A percentile compares a stretch with the other conserved stretches of the same genome.
Evolutionary conservation across 2,329 filamentous ascomycete genomes (phyloP).

Genomic region (Colletotrichum liaoningense): DNA sequence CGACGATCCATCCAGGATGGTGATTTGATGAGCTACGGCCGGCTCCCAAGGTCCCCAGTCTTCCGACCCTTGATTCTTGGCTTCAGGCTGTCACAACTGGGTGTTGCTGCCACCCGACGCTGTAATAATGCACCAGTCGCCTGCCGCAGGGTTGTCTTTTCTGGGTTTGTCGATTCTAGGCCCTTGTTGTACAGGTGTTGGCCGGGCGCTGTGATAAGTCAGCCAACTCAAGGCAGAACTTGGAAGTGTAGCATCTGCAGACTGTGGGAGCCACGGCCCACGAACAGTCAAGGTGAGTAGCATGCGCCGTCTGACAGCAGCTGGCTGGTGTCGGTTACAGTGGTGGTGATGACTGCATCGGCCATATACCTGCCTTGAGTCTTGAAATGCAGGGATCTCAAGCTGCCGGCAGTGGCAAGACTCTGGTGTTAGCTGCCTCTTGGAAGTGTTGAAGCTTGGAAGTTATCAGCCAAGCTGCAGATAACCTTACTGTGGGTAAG

Average conservation of each 20-base stretch:
- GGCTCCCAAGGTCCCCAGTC: not conserved
- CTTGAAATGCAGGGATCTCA: slow-evolving; percentile 7
- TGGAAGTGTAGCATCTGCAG: not conserved
- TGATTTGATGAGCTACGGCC: slow-evolving; percentile 5
- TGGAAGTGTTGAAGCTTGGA: not conserved
- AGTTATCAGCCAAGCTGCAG: not conserved
- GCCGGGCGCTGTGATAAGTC: not conserved
- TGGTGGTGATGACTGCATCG: slow-evolving; percentile 16
- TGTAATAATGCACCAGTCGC: not conserved
- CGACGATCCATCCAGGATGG: not conserved
- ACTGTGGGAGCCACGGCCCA: no score
- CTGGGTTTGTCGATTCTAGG: slow-evolving; percentile 10
- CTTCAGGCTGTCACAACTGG: not conserved
- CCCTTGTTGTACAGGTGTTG: not conserved
- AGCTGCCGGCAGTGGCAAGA: not conserved
- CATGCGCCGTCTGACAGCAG: not conserved
- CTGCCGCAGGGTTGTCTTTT: slow-evolving; percentile 22
- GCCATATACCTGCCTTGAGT: slow-evolving; percentile 14
- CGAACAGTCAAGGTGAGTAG: not conserved
- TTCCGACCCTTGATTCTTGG: slow-evolving; percentile 14
- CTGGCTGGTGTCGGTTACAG: not conserved
- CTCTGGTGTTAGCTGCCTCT: not conserved
- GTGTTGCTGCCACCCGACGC: not conserved
- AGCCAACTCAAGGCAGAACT: not conserved
- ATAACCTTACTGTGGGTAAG: no score